phyloP scores from a whole-genome alignment of 192 early-diverging fungal genomes.

The Helicostylum pulchrum region DNA sequence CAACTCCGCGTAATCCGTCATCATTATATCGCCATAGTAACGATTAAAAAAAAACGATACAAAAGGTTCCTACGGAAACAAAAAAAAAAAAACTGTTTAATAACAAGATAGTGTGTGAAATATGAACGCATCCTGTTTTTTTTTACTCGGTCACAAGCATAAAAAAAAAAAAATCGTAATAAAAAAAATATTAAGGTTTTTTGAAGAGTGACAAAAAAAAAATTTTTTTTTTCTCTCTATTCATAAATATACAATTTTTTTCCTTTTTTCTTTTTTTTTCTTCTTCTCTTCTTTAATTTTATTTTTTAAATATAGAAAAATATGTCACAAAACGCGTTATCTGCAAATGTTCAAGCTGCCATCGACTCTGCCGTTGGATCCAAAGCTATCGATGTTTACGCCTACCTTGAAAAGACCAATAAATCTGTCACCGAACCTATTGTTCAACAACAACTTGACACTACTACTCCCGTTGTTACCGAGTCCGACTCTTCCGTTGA shows the following conservation, averaged over 20 bases:
- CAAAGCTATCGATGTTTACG: constrained; percentile 6
- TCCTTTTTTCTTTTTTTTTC: constrained; percentile 1
- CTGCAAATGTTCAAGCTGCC: constrained; percentile 6
- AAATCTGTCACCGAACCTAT: not conserved
- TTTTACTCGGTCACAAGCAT: not conserved
- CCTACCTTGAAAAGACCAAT: constrained; percentile 4
- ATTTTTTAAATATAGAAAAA: not conserved
- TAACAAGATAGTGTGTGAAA: not conserved
- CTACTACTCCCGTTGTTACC: too few species aligned
- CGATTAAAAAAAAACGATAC: not conserved
- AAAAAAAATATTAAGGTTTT: not conserved
- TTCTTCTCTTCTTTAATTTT: not conserved
- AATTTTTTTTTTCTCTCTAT: not conserved
- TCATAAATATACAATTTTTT: not conserved
- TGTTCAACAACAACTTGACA: too few species aligned
- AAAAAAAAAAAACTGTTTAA: not conserved
- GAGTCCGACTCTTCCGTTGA: not conserved
- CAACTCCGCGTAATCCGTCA: too few species aligned
- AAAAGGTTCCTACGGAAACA: not conserved
- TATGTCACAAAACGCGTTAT: constrained; percentile 4
- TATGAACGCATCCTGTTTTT: not conserved
- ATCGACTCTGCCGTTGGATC: constrained; percentile 13
- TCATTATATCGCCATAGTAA: not conserved
- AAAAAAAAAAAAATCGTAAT: not conserved
- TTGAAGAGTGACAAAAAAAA: not conserved